Conservation (phyloP, 2,329 filamentous ascomycete genomes). For the Davidsoniella australis region DNA sequence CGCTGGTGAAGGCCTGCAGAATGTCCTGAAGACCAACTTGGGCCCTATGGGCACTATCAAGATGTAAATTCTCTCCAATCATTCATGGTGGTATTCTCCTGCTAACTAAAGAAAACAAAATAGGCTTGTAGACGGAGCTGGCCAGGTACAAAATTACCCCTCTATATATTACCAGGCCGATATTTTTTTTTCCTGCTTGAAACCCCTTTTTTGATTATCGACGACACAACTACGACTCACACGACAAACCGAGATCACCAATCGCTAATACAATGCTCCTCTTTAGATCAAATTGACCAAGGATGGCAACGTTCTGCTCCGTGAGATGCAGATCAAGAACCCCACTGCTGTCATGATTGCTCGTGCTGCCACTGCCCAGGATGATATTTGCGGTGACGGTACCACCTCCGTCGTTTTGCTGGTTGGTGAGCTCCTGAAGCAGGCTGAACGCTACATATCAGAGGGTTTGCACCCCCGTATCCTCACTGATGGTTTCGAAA, state of each 20-base stretch:
- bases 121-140: constrained; percentile 53
- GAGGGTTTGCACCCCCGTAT: constrained; percentile 95
- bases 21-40: constrained; percentile 93
- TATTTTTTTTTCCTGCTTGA: not conserved
- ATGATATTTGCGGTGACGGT: constrained; percentile 95
- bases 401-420: constrained; percentile 92
- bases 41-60: constrained; percentile 90
- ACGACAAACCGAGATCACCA: constrained; percentile 15
- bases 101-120: constrained; percentile 16
- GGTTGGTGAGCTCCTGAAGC: constrained; percentile 93
- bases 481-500: constrained; percentile 93
- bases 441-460: constrained; percentile 87
- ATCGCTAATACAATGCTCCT: not conserved
- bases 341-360: constrained; percentile 81
- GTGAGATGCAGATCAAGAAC: constrained; percentile 90
- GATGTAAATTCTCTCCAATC: constrained; percentile 44
- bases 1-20: constrained; percentile 78
- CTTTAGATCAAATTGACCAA: constrained; percentile 91
- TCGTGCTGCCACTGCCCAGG: constrained; percentile 82
- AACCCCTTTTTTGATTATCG: not conserved
- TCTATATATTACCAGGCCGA: constrained; percentile 16
- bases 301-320: constrained; percentile 75
- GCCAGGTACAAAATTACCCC: constrained; percentile 34
- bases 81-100: not conserved
- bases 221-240: not conserved